Evolutionary conservation across 2,329 filamentous ascomycete species (phyloP).

Genomic region (Epichloe sibirici): DNA sequence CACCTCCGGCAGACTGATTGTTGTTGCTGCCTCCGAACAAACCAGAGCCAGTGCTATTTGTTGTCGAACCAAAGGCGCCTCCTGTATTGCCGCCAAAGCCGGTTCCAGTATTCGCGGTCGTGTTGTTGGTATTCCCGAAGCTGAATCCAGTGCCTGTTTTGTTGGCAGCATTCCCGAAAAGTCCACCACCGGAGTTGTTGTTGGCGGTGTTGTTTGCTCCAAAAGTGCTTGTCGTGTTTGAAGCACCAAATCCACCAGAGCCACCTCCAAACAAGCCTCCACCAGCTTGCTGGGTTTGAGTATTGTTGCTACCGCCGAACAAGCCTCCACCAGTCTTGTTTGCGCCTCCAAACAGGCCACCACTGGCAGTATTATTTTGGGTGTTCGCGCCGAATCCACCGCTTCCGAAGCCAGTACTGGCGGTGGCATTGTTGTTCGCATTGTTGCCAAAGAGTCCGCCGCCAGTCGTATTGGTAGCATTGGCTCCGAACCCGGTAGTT

Average conservation of each 20-base stretch:
- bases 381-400: conserved; percentile 30
- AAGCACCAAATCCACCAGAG: conserved; percentile 26
- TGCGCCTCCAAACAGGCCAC: conserved; percentile 27
- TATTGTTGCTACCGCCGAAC: conserved; percentile 14
- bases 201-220: conserved; percentile 18
- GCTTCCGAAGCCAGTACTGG: conserved; percentile 11
- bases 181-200: conserved; percentile 18
- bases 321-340: conserved; percentile 15
- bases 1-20: conserved; percentile 24
- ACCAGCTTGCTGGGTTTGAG: conserved; percentile 10
- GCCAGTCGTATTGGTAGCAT: conserved; percentile 20
- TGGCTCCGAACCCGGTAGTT: conserved; percentile 34
- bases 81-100: conserved; percentile 15
- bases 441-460: conserved; percentile 26
- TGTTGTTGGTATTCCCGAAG: conserved; percentile 29
- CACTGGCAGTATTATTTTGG: conserved; percentile 15
- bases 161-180: conserved; percentile 31
- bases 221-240: conserved; percentile 19
- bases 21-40: conserved; percentile 29
- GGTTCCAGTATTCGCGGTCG: conserved; percentile 10
- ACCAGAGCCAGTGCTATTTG: conserved; percentile 16
- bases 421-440: conserved; percentile 20
- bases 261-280: conserved; percentile 16
- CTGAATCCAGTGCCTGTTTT: conserved; percentile 26
- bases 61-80: conserved; percentile 24